These are phyloP conservation scores for Ophiocordyceps camponoti-leonardi DNA, from an alignment of 2,329 filamentous ascomycete genomes.

Conservation along the genomic window DNA sequence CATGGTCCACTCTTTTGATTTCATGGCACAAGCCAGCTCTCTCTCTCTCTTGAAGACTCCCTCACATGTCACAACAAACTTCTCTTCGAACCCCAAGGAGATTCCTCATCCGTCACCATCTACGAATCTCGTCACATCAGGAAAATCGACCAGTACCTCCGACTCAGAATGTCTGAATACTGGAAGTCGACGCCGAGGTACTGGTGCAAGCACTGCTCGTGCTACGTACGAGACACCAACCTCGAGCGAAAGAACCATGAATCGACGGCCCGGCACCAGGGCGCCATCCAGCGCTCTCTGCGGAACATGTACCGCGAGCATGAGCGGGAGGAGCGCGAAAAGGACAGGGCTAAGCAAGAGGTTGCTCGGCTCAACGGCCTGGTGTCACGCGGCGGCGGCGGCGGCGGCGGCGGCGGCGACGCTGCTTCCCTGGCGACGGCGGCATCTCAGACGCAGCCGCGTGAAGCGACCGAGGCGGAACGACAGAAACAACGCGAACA, in stretches of 20 bases:
- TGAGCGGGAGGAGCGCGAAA: conserved; percentile 65
- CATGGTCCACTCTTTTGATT: no score
- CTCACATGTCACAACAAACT: no score
- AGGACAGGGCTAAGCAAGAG: conserved; percentile 68
- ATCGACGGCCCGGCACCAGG: conserved; percentile 69
- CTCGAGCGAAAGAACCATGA: conserved; percentile 85
- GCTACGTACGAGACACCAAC: conserved; percentile 80
- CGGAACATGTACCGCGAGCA: conserved; percentile 75
- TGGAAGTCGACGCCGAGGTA: conserved; percentile 97
- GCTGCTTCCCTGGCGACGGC: not conserved
- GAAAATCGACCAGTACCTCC: not conserved
- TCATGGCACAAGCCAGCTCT: no score
- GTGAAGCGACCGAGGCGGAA: conserved; percentile 31
- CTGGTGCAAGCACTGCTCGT: conserved; percentile 95
- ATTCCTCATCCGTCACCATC: no score
- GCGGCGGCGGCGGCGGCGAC: no score
- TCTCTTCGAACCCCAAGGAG: no score
- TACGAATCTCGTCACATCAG: no score
- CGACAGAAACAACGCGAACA: conserved; percentile 75
- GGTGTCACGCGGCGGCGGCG: conserved; percentile 21
- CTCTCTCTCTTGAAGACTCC: no score
- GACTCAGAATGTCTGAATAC: conserved; percentile 73
- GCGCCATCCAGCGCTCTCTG: conserved; percentile 72
- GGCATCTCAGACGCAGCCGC: not conserved
- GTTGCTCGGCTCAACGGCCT: conserved; percentile 73